phyloP scores from a whole-genome alignment of 129 eudicot species.

The Calendula officinalis region DNA sequence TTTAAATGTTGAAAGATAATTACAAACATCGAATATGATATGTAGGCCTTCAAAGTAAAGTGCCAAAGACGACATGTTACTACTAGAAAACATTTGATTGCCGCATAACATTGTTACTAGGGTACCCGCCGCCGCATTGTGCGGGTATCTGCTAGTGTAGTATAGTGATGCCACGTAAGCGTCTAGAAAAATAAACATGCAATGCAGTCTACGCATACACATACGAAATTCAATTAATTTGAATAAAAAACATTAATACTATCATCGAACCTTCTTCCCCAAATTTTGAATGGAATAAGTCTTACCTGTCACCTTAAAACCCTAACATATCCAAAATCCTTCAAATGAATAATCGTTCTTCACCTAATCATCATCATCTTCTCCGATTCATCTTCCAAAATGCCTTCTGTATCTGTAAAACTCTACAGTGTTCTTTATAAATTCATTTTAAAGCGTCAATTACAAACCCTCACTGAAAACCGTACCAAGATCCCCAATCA shows the following conservation, averaged over 20 bases:
- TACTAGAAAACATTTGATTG: too few species aligned
- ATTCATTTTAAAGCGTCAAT: constrained; percentile 56
- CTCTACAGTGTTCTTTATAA: constrained; percentile 72
- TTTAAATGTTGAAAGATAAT: too few species aligned
- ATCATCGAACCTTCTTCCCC: constrained; percentile 33
- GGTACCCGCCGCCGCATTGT: too few species aligned
- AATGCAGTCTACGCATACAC: constrained; percentile 8
- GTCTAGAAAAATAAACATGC: neutral
- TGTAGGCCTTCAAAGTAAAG: too few species aligned
- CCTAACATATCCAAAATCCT: constrained; percentile 14
- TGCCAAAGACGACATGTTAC: too few species aligned
- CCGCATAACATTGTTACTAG: too few species aligned
- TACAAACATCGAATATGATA: too few species aligned
- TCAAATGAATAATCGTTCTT: constrained; percentile 13
- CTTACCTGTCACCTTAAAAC: constrained; percentile 19
- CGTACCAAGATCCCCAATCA: constrained; percentile 16
- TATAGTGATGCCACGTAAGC: too few species aligned
- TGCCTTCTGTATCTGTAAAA: constrained; percentile 68
- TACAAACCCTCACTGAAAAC: constrained; percentile 44
- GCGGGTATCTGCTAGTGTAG: too few species aligned
- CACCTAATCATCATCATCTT: neutral
- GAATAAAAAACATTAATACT: neutral
- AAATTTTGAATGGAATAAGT: constrained; percentile 38
- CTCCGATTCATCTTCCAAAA: constrained; percentile 11
- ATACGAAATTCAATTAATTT: neutral